A percentile compares a stretch with the other conserved stretches of the same genome.
Conservation (phyloP, 768 basidiomycete genomes). For the Tubosaeta sp. region DNA sequence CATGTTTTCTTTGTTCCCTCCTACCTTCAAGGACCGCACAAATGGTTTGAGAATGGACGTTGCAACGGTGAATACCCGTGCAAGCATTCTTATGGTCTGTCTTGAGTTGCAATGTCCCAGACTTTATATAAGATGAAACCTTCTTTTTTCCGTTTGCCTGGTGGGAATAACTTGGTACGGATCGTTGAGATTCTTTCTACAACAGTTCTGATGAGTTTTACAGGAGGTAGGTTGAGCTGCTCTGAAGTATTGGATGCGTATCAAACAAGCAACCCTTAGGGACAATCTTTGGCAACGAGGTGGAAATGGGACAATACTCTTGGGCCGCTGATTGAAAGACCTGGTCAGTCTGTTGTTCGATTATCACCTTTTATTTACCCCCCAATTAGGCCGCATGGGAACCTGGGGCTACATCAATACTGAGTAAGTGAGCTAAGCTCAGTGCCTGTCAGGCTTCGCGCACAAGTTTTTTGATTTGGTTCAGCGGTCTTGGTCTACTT, state of each 20-base stretch:
- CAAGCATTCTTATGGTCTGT: neutral
- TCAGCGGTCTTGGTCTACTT: constrained; percentile 51
- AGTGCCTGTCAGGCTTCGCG: too few relatives aligned
- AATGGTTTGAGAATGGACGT: constrained; percentile 64
- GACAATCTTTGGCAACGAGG: constrained; percentile 46
- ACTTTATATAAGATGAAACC: constrained; percentile 52
- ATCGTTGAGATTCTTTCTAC: constrained; percentile 7
- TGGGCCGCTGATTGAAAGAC: constrained; percentile 52
- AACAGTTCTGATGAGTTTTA: constrained; percentile 15
- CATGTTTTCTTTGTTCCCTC: constrained; percentile 63
- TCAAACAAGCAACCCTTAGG: too few relatives aligned
- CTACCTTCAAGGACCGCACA: constrained; percentile 54
- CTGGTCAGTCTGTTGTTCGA: constrained; percentile 28
- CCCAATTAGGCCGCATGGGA: constrained; percentile 46
- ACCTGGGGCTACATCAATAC: constrained; percentile 63
- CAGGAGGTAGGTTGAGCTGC: constrained; percentile 36
- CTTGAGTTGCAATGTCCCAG: constrained; percentile 25
- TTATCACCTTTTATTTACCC: neutral
- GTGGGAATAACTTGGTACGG: constrained; percentile 60
- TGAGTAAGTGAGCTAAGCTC: constrained; percentile 46
- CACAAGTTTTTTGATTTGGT: neutral
- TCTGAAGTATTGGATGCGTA: neutral
- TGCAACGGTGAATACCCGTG: constrained; percentile 38
- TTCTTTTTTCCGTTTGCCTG: constrained; percentile 63
- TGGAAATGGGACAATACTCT: constrained; percentile 69